Evolutionary conservation across 495 filamentous ascomycete species (phyloP), one percentile per base, ranked within the genome.

Genomic region (Aspergillus carlsbadensis): DNA sequence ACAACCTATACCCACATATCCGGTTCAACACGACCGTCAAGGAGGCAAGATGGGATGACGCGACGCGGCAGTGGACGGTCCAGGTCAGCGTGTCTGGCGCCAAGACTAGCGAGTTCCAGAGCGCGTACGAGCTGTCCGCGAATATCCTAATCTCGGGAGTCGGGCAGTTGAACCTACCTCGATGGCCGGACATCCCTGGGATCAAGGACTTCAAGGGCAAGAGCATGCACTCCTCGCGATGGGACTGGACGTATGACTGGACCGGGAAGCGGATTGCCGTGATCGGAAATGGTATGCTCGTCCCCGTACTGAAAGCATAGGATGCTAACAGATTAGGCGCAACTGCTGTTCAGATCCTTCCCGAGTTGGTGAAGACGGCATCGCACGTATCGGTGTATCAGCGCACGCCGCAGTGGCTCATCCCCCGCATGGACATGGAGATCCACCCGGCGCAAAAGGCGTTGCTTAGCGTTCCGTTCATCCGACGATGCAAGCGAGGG

Each of bases 271-370:
- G 66, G 11, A 72, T 87, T 18, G 80, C 77, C 10, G 57, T 84
- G 0, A 77, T 86, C 43, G 83, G 83, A 41, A 78, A 61, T 68
- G 81, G 81, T 87, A 41, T 15, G 43, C 11, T 22, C 31, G n/a
- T 24, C 8, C 13, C 42, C 15, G 11, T n/a, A 1, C 29, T 17
- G 54, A 2, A 45, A 15, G 29, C 43, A 42, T 6, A 24, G 15
- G 24, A 33, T 43, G 36, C 15, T 52, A 77, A 61, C 14, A 33
- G 18, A 4, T 29, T 58, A 75, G 85, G 87, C 22, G 85, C 87
- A 21, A 88, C 85, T n/a, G 84, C 82, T 7, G 84, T 82, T 11
- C 88, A 90, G 62, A 88, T 90, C 58, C 74, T 87, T 21, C 85
- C 87, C 8, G 80, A 80, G 41, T 69, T 90, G 31, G 81, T 82